Evolutionary conservation across 306 rosid species (phyloP).

Genomic region (Parietaria judaica): DNA sequence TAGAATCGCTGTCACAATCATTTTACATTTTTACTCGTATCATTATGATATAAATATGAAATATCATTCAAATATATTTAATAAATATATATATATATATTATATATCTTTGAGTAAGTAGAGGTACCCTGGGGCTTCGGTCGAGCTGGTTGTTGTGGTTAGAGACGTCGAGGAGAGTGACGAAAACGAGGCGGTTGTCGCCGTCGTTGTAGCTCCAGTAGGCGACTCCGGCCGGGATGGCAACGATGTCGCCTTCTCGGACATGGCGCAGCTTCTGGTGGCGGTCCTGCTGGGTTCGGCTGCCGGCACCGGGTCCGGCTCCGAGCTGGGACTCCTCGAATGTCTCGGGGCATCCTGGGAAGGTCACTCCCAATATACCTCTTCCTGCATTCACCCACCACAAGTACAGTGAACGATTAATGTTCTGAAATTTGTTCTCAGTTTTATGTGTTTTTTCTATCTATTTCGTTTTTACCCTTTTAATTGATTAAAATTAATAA

Average conservation of each 20-base stretch:
- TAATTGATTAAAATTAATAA: too few species aligned
- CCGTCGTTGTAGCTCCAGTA: slow-evolving; percentile 34
- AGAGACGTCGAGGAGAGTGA: slow-evolving; percentile 34
- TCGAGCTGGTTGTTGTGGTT: slow-evolving; percentile 55
- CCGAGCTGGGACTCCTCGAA: slow-evolving; percentile 11
- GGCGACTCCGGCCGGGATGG: slow-evolving; percentile 33
- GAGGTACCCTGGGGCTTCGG: slow-evolving; percentile 36
- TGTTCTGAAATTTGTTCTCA: too few species aligned
- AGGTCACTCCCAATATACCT: slow-evolving; percentile 17
- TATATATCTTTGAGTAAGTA: too few species aligned
- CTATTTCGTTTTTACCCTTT: too few species aligned
- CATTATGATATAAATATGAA: too few species aligned
- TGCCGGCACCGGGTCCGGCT: too few species aligned
- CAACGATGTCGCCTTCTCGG: slow-evolving; percentile 29
- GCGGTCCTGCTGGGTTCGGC: too few species aligned
- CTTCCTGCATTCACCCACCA: slow-evolving; percentile 14
- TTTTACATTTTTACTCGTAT: not conserved
- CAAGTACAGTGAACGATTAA: not conserved
- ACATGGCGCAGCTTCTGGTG: slow-evolving; percentile 20
- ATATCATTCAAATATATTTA: too few species aligned
- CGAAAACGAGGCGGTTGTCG: slow-evolving; percentile 16
- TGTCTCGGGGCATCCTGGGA: slow-evolving; percentile 36
- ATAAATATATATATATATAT: too few species aligned
- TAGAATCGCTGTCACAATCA: slow-evolving; percentile 35
- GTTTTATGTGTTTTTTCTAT: too few species aligned